phyloP scores from a whole-genome alignment of 1,284 basidiomycete species.

The Pseudozyma thailandica region DNA sequence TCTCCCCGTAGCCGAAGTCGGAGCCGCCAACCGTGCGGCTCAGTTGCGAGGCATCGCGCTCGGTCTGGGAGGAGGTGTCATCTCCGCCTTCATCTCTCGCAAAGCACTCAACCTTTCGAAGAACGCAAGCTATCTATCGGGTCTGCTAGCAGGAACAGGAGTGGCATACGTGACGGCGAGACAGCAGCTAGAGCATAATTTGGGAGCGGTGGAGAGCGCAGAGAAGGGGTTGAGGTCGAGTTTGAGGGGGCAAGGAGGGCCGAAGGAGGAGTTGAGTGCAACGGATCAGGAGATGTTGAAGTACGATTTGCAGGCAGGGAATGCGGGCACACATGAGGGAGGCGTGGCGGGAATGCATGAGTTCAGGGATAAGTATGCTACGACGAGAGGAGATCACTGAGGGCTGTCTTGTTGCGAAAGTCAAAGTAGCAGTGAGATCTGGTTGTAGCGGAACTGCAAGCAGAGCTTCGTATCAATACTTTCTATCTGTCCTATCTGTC shows the following conservation, averaged over 20 bases:
- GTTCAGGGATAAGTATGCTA: constrained; percentile 37
- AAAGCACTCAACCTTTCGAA: constrained; percentile 32
- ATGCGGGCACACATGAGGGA: constrained; percentile 14
- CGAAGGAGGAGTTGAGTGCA: constrained; percentile 2
- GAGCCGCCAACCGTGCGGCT: constrained; percentile 40
- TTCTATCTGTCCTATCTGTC: too few species aligned
- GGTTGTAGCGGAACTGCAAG: too few species aligned
- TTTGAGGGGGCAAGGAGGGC: constrained; percentile 2
- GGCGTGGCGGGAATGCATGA: constrained; percentile 43
- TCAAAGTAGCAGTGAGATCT: background rate
- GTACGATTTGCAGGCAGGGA: constrained; percentile 38
- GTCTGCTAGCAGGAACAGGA: constrained; percentile 42
- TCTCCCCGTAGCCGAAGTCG: constrained; percentile 35
- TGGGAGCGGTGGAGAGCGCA: constrained; percentile 28
- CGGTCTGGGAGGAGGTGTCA: constrained; percentile 38
- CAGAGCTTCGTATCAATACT: too few species aligned
- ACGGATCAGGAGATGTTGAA: constrained; percentile 46
- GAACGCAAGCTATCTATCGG: constrained; percentile 43
- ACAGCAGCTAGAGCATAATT: constrained; percentile 41
- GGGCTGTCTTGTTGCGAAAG: too few species aligned
- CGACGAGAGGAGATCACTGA: constrained; percentile 45
- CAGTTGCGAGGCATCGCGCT: constrained; percentile 39
- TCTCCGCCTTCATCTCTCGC: constrained; percentile 43
- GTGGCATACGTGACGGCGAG: constrained; percentile 48
- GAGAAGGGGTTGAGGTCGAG: constrained; percentile 24